Percentiles rank a stretch among this genome's conserved stretches.
phyloP scores from a whole-genome alignment of 1,284 basidiomycete genomes.

The Ustilago bromivora region DNA sequence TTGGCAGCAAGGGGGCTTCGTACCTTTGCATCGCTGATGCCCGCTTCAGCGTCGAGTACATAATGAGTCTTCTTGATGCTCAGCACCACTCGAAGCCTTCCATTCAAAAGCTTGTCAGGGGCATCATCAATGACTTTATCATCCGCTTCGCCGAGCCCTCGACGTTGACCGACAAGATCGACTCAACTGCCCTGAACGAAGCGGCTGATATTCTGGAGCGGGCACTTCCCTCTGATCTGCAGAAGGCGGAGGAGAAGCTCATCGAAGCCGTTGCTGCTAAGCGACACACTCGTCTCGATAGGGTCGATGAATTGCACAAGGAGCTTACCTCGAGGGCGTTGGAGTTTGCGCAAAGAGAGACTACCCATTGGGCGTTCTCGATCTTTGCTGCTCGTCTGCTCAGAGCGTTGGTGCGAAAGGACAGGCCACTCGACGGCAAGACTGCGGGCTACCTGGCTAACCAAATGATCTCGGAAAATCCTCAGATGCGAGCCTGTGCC shows the following conservation, averaged over 20 bases:
- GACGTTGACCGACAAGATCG: constrained; percentile 49
- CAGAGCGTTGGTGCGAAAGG: constrained; percentile 80
- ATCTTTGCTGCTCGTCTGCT: constrained; percentile 83
- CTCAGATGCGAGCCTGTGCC: constrained; percentile 80
- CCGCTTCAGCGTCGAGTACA: constrained; percentile 77
- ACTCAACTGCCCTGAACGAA: constrained; percentile 40
- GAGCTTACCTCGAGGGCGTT: constrained; percentile 77
- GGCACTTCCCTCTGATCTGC: constrained; percentile 22
- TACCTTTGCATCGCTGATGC: constrained; percentile 75
- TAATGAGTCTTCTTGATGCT: constrained; percentile 81
- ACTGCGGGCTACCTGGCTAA: constrained; percentile 73
- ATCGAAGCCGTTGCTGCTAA: constrained; percentile 66
- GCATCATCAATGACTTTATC: constrained; percentile 77
- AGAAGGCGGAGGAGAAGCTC: constrained; percentile 53
- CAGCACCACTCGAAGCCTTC: constrained; percentile 94
- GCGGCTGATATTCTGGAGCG: constrained; percentile 34
- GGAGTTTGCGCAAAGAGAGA: constrained; percentile 76
- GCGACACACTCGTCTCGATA: constrained; percentile 58
- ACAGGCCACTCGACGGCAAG: constrained; percentile 77
- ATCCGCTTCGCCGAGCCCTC: constrained; percentile 69
- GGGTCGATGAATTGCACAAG: constrained; percentile 69
- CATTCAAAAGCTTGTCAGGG: constrained; percentile 85
- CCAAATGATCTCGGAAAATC: constrained; percentile 78
- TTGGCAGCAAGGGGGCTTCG: constrained; percentile 79
- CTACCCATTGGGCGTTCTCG: constrained; percentile 91